phyloP scores from a whole-genome alignment of 768 basidiomycete genomes.

The Podaxis pistillaris region DNA sequence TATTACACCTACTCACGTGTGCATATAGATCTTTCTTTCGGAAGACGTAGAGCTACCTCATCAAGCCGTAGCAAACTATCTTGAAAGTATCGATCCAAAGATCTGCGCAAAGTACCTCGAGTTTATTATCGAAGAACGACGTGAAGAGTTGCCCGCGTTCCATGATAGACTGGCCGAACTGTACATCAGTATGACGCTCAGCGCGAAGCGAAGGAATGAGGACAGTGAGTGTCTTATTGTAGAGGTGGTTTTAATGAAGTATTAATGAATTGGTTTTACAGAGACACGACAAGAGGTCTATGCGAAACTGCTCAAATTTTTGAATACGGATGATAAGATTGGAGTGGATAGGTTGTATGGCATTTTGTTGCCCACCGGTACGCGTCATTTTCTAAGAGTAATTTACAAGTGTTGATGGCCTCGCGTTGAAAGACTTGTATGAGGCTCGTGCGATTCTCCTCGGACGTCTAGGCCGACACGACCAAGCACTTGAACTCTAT shows the following conservation, averaged over 20 bases:
- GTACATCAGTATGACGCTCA: slow-evolving; percentile 70
- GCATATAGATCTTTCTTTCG: slow-evolving; percentile 83
- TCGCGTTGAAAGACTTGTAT: slow-evolving; percentile 59
- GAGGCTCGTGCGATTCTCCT: slow-evolving; percentile 92
- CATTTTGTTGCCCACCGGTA: slow-evolving; percentile 79
- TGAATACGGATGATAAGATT: slow-evolving; percentile 68
- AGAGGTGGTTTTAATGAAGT: too few species aligned
- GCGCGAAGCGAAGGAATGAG: slow-evolving; percentile 57
- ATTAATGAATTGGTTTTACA: slow-evolving; percentile 24
- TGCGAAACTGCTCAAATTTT: slow-evolving; percentile 72
- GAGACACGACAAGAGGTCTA: slow-evolving; percentile 53
- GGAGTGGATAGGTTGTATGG: slow-evolving; percentile 79
- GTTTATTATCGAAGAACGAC: slow-evolving; percentile 73
- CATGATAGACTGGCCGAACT: slow-evolving; percentile 90
- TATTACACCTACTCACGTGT: not conserved
- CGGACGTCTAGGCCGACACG: slow-evolving; percentile 87
- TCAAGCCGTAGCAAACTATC: slow-evolving; percentile 69
- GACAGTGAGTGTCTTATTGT: slow-evolving; percentile 40
- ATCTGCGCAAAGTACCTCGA: slow-evolving; percentile 82
- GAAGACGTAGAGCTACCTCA: slow-evolving; percentile 92
- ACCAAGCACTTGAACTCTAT: slow-evolving; percentile 93
- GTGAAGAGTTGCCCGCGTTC: slow-evolving; percentile 64
- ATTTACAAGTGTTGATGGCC: not conserved
- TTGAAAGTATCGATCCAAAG: slow-evolving; percentile 68
- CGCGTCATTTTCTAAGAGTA: slow-evolving; percentile 13